phyloP scores from a whole-genome alignment of 176 grass and related monocot genomes.

The Avena insularis region DNA sequence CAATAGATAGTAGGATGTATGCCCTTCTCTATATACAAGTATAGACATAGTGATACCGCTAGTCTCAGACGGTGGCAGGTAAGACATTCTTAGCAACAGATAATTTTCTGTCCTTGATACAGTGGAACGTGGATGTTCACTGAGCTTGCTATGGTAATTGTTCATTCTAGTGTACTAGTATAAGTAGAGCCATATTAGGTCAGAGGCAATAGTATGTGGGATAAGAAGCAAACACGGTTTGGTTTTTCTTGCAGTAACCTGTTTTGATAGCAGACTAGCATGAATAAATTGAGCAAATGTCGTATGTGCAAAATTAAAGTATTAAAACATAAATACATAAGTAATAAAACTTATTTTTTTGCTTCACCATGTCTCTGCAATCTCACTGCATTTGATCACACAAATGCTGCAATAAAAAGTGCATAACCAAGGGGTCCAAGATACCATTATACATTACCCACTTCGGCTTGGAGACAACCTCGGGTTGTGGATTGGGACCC shows the following conservation, averaged over 20 bases:
- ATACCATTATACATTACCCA: not conserved
- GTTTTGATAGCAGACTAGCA: not conserved
- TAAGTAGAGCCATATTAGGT: not conserved
- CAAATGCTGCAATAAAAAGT: conserved; percentile 2
- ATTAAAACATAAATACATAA: not conserved
- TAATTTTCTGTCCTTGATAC: not conserved
- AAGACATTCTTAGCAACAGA: not conserved
- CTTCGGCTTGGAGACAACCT: conserved; percentile 1
- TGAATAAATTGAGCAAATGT: conserved; percentile 7
- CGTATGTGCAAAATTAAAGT: not conserved
- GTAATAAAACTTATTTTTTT: not conserved
- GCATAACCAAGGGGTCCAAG: not conserved
- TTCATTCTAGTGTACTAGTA: conserved; percentile 7
- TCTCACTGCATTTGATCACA: not conserved
- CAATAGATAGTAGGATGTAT: conserved; percentile 21
- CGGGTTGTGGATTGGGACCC: not conserved
- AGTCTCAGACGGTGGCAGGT: not conserved
- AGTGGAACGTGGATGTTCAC: not conserved
- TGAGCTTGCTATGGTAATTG: conserved; percentile 17
- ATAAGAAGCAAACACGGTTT: not conserved
- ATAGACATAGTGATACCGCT: not conserved
- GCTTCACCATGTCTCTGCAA: conserved; percentile 2
- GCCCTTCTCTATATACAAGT: not conserved
- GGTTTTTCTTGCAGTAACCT: not conserved
- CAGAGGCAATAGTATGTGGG: not conserved